Evolutionary conservation across 106 monocot genomes (phyloP).

Genomic region (Platanthera zijinensis): DNA sequence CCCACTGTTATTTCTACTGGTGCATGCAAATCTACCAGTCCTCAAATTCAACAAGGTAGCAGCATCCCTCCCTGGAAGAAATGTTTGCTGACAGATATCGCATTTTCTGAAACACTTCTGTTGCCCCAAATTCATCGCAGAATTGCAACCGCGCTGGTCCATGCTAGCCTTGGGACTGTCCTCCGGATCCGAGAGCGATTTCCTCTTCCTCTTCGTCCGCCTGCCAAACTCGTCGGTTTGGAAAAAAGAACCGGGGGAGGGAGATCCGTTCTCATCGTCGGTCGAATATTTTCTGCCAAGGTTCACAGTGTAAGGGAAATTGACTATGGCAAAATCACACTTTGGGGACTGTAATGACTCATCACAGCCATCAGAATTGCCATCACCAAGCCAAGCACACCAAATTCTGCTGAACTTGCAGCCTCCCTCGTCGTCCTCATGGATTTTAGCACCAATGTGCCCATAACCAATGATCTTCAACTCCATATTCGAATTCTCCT

Average conservation of each 20-base stretch:
- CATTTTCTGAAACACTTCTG: constrained; percentile 50
- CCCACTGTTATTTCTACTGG: constrained; percentile 78
- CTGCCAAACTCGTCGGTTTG: constrained; percentile 33
- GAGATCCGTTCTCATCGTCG: constrained; percentile 19
- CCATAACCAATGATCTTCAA: constrained; percentile 49
- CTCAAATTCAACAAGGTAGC: constrained; percentile 66
- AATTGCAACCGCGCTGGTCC: constrained; percentile 9
- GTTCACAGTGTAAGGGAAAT: constrained; percentile 46
- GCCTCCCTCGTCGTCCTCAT: constrained; percentile 14
- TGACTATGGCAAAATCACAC: constrained; percentile 68
- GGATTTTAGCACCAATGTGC: constrained; percentile 34
- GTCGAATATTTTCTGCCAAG: constrained; percentile 44
- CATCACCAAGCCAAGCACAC: constrained; percentile 89
- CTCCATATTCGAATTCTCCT: constrained; percentile 27
- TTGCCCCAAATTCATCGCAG: constrained; percentile 43
- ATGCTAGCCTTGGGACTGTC: constrained; percentile 13
- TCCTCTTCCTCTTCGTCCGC: constrained; percentile 37
- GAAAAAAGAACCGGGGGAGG: constrained; percentile 29
- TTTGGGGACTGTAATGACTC: constrained; percentile 9
- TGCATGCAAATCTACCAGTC: constrained; percentile 74
- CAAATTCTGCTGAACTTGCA: constrained; percentile 47
- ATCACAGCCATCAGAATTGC: constrained; percentile 14
- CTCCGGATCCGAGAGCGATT: constrained; percentile 56
- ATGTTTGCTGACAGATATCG: constrained; percentile 67
- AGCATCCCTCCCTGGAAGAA: constrained; percentile 80